Evolutionary conservation across 192 early-diverging fungal species (phyloP).

Genomic region (Rhizophlyctis rosea): DNA sequence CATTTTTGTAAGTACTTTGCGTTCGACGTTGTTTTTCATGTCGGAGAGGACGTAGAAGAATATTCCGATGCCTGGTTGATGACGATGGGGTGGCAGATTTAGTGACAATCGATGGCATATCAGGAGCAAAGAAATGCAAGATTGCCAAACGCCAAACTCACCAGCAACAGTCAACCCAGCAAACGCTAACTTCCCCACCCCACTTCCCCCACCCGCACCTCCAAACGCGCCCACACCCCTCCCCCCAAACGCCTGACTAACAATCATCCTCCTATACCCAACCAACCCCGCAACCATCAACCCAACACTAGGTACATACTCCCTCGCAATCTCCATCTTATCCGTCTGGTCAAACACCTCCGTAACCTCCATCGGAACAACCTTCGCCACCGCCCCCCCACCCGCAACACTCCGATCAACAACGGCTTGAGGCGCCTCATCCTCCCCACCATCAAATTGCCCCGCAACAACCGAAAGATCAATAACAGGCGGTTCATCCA

Average conservation of each 20-base stretch:
- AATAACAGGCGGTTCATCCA: conserved; percentile 34
- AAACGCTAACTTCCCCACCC: conserved; percentile 36
- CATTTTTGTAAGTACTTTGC: conserved; percentile 43
- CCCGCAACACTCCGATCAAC: conserved; percentile 28
- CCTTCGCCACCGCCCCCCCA: conserved; percentile 21
- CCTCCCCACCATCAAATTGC: conserved; percentile 38
- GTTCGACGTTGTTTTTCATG: conserved; percentile 42
- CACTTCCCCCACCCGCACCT: conserved; percentile 12
- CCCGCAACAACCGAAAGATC: conserved; percentile 29
- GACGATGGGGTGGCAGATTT: neutral
- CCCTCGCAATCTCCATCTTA: conserved; percentile 45
- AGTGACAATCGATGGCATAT: neutral
- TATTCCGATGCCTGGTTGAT: conserved; percentile 45
- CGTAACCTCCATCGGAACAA: conserved; percentile 39
- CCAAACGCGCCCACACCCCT: conserved; percentile 15
- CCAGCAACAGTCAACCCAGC: conserved; percentile 50
- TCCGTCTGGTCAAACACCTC: conserved; percentile 55
- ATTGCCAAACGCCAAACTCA: conserved; percentile 13
- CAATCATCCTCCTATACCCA: conserved; percentile 45
- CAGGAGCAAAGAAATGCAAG: neutral
- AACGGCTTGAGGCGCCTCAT: conserved; percentile 31
- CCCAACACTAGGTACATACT: conserved; percentile 47
- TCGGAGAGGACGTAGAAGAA: conserved; percentile 51
- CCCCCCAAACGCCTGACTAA: conserved; percentile 18
- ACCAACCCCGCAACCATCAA: conserved; percentile 40